Conservation (phyloP, 352 stramenopile species). For the Thraustochytrium sp. region DNA sequence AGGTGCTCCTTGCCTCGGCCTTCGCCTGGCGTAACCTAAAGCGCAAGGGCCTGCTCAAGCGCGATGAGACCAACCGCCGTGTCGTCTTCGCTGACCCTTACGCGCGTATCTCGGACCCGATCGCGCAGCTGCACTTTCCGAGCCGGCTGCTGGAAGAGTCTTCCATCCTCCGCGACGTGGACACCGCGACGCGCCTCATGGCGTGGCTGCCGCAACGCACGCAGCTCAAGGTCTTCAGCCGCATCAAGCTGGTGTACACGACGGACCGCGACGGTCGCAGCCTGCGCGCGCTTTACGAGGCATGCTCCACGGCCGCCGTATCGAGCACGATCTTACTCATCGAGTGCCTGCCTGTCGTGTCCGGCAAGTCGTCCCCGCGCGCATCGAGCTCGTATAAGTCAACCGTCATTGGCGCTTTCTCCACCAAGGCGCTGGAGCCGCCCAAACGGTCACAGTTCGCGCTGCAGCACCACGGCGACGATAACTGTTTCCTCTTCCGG, state of each 20-base stretch:
- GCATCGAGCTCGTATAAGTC: too few species aligned
- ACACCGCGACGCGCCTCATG: background rate
- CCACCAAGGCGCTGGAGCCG: background rate
- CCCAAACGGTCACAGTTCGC: too few species aligned
- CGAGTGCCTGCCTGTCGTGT: background rate
- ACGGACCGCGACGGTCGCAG: background rate
- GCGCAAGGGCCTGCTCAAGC: background rate
- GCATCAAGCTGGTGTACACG: constrained; percentile 5
- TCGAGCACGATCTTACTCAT: background rate
- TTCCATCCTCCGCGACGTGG: background rate
- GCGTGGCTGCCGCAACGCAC: background rate
- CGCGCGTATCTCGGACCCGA: background rate
- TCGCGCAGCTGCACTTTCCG: background rate
- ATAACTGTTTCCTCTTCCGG: constrained; percentile 26
- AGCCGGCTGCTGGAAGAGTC: background rate
- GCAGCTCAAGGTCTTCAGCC: background rate
- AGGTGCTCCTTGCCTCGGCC: background rate
- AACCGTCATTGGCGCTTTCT: background rate
- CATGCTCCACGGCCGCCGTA: background rate
- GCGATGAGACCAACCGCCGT: background rate
- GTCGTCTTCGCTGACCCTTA: background rate
- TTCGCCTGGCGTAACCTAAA: constrained; percentile 10
- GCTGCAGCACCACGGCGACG: constrained; percentile 20
- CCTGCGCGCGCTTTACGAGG: background rate
- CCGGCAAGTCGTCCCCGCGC: too few species aligned